Percentiles rank a stretch among this genome's conserved stretches.
Conservation (phyloP, 352 stramenopile genomes). For the Phytophthora cactorum region DNA sequence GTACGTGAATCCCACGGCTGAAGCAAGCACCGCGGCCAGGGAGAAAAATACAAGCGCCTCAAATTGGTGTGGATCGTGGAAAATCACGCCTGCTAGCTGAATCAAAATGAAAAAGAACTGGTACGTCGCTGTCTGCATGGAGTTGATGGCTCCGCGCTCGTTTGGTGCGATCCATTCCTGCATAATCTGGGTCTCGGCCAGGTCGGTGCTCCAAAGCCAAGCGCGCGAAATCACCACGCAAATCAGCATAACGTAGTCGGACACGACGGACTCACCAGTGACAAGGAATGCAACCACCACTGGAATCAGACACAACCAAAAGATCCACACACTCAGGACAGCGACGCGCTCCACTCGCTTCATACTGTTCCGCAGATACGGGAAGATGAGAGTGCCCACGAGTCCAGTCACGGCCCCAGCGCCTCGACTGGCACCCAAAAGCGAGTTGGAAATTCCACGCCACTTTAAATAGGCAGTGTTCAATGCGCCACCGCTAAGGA, state of each 20-base stretch:
- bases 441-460: slow-evolving; percentile 54
- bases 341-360: slow-evolving; percentile 51
- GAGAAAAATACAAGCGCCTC: slow-evolving; percentile 64
- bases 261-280: slow-evolving; percentile 46
- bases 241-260: slow-evolving; percentile 63
- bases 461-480: slow-evolving; percentile 73
- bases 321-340: slow-evolving; percentile 67
- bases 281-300: slow-evolving; percentile 49
- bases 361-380: slow-evolving; percentile 31
- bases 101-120: slow-evolving; percentile 76
- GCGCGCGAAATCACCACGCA: slow-evolving; percentile 57
- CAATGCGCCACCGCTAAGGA: slow-evolving; percentile 50
- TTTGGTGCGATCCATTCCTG: slow-evolving; percentile 70
- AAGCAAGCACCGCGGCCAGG: slow-evolving; percentile 44
- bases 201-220: slow-evolving; percentile 63
- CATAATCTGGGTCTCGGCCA: slow-evolving; percentile 78
- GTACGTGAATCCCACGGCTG: slow-evolving; percentile 56
- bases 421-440: slow-evolving; percentile 53
- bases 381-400: slow-evolving; percentile 59
- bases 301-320: slow-evolving; percentile 59
- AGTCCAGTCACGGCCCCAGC: slow-evolving; percentile 55
- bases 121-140: slow-evolving; percentile 68
- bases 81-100: slow-evolving; percentile 52
- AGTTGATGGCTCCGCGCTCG: slow-evolving; percentile 60
- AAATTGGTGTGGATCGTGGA: slow-evolving; percentile 62